A percentile compares a stretch with the other conserved stretches of the same genome.
phyloP scores from a whole-genome alignment of 1,284 basidiomycete genomes.

The Wolfiporia cocos region DNA sequence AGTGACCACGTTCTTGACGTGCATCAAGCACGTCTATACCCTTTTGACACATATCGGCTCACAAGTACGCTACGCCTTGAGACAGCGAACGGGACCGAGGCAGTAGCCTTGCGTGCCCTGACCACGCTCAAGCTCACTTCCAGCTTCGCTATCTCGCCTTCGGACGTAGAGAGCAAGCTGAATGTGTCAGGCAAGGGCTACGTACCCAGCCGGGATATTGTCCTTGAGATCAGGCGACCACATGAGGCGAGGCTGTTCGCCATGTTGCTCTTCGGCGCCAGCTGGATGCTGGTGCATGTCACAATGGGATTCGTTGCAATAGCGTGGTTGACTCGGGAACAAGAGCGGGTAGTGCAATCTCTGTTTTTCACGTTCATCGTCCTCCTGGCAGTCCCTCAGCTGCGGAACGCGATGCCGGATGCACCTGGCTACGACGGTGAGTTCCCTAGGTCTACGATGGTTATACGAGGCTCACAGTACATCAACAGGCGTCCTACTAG shows the following conservation, averaged over 20 bases:
- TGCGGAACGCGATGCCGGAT: conserved; percentile 52
- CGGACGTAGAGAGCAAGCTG: conserved; percentile 35
- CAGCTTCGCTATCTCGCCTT: conserved; percentile 39
- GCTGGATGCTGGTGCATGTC: conserved; percentile 50
- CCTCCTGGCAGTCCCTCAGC: conserved; percentile 43
- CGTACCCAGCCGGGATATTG: conserved; percentile 35
- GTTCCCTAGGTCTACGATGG: too few relatives aligned
- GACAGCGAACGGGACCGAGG: conserved; percentile 27
- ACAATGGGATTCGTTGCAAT: conserved; percentile 39
- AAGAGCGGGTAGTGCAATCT: conserved; percentile 32
- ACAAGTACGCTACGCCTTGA: conserved; percentile 40
- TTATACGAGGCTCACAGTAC: neutral
- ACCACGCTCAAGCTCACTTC: conserved; percentile 40
- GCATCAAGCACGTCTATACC: conserved; percentile 46
- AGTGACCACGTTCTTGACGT: conserved; percentile 54
- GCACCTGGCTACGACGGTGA: conserved; percentile 49
- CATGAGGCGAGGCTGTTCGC: conserved; percentile 38
- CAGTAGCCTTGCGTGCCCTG: conserved; percentile 38
- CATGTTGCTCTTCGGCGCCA: conserved; percentile 40
- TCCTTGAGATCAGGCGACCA: conserved; percentile 39
- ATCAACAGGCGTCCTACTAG: conserved; percentile 8
- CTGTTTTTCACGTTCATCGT: conserved; percentile 35
- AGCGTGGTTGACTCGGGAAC: conserved; percentile 29
- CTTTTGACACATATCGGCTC: conserved; percentile 51
- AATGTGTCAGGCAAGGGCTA: conserved; percentile 20